Evolutionary conservation across 2,329 filamentous ascomycete genomes (phyloP), one percentile per base, ranked within the genome.

Genomic region (Apiospora arundinis): DNA sequence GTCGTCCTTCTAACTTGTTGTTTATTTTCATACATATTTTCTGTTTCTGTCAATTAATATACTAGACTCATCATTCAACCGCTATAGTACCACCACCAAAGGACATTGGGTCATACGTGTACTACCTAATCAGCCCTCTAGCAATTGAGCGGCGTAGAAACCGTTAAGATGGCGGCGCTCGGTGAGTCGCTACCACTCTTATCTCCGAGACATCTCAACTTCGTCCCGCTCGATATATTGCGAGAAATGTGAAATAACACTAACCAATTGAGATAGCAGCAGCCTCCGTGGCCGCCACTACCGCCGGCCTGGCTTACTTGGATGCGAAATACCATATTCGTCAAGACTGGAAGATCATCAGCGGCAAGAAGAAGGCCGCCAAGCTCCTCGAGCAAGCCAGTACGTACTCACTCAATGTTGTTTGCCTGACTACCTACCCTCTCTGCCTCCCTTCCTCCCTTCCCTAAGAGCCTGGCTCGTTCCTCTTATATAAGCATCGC

Each of bases 281-380:
- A 23, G 78, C 78, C 6, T 78, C 77, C 8, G 74, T 78, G n/a
- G 77, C 78, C 72, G 81, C 79, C 67, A 77, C 82, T 1, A 75
- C 81, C 12, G 81, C 82, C 5, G 80, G 79, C 63, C 76, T 83
- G 37, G 86, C 88, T 52, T 93, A 93, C 75, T 82, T 93, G 63
- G 89, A 95, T 77, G 93, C 90, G 70, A 93, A 92, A 82, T 91
- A 88, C 75, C 89, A 92, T 78, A 78, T 95, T 68, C 79, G 81
- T 56, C 89, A 92, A 76, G 93, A 95, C 78, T 74, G 92, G 21
- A 75, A 77, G 0, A 75, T 76, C 8, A 79, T 92, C n/a, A 78
- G 82, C 16, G 80, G 81, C 14, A 72, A 82, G n/a, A 83, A 81
- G 46, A 81, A 79, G 44, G 81, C 82, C 12, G 80, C 83, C 69